Evolutionary conservation across 805 yeast genomes (phyloP).

Genomic region (Scheffersomyces lignosus): DNA sequence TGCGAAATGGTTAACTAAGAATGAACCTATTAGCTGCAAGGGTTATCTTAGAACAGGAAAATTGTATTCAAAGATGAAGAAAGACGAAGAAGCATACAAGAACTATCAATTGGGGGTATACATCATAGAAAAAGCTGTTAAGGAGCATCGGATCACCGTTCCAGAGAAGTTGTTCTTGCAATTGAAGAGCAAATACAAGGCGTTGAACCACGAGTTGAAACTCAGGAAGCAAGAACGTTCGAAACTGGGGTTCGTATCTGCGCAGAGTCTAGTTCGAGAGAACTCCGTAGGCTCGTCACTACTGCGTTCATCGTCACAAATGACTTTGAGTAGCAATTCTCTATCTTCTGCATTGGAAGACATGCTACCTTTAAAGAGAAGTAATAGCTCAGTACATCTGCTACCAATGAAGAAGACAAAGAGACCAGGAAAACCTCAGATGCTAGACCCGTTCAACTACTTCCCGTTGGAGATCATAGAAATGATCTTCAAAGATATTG

Average conservation of each 20-base stretch:
- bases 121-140: constrained; percentile 30
- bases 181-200: constrained; percentile 22
- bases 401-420: no score
- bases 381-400: neutral
- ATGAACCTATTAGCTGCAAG: constrained; percentile 49
- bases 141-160: constrained; percentile 26
- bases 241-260: neutral
- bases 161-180: constrained; percentile 30
- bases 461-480: constrained; percentile 33
- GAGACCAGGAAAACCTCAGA: no score
- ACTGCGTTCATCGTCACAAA: no score
- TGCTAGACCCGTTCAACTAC: constrained; percentile 25
- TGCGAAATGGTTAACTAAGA: constrained; percentile 28
- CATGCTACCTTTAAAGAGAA: constrained; percentile 20
- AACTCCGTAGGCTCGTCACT: no score
- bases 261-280: constrained; percentile 2
- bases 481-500: constrained; percentile 21
- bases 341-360: constrained; percentile 9
- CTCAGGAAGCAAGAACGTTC: constrained; percentile 2
- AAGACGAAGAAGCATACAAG: constrained; percentile 35
- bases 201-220: constrained; percentile 24
- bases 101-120: constrained; percentile 37
- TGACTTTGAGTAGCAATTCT: neutral
- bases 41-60: constrained; percentile 50
- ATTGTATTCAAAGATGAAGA: constrained; percentile 21